Conservation (phyloP, 2,329 filamentous ascomycete species). For the Diplodia sapinea region DNA sequence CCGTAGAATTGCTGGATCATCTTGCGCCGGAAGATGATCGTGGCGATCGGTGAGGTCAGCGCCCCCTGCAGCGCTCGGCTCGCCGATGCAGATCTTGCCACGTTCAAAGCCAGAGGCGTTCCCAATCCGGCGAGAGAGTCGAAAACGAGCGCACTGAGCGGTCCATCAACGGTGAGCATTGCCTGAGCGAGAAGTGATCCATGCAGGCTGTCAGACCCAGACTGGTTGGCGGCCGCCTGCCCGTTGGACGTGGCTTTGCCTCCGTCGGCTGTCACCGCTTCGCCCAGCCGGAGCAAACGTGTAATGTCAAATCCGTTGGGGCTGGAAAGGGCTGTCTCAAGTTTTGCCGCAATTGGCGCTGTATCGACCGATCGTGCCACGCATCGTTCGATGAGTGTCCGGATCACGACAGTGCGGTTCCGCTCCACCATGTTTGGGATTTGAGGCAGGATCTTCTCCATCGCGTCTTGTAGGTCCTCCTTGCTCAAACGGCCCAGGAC, state of each 20-base stretch:
- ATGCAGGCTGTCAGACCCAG: constrained; percentile 68
- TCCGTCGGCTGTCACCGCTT: constrained; percentile 51
- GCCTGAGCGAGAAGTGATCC: constrained; percentile 80
- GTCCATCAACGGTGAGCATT: constrained; percentile 76
- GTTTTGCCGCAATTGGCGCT: constrained; percentile 59
- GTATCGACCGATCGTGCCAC: constrained; percentile 68
- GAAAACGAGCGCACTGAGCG: constrained; percentile 73
- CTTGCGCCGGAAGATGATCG: constrained; percentile 65
- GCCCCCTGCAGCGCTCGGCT: constrained; percentile 70
- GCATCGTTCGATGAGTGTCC: constrained; percentile 82
- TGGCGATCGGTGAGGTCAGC: constrained; percentile 60
- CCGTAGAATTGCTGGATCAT: constrained; percentile 68
- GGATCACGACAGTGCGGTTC: constrained; percentile 78
- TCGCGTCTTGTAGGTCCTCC: constrained; percentile 78
- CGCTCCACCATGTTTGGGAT: constrained; percentile 75
- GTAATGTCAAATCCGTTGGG: constrained; percentile 60
- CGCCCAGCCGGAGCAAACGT: constrained; percentile 65
- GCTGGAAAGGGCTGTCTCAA: constrained; percentile 63
- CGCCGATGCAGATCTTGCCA: constrained; percentile 66
- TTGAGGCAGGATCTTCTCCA: constrained; percentile 73
- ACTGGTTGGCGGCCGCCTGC: constrained; percentile 33
- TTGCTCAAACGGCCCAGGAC: constrained; percentile 84
- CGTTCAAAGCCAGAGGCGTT: constrained; percentile 59
- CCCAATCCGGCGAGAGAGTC: constrained; percentile 59
- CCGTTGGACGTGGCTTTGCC: constrained; percentile 40